Percentiles rank a stretch among this genome's conserved stretches.
Evolutionary conservation across 768 basidiomycete genomes (phyloP).

Genomic region (Mycena crocata): DNA sequence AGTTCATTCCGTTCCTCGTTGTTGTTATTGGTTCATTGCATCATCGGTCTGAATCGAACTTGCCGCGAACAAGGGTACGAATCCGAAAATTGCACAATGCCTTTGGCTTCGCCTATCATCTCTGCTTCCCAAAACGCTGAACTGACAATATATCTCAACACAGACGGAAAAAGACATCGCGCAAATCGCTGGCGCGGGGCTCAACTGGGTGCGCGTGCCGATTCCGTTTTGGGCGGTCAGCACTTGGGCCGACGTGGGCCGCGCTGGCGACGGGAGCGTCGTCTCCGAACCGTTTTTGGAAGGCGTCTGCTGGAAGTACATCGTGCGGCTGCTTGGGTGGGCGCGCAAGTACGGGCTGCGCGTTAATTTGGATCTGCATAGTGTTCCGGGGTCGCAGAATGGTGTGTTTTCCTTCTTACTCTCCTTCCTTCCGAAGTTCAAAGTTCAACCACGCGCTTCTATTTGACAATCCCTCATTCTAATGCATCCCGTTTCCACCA

Average conservation of each 20-base stretch:
- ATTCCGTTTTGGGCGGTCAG: neutral
- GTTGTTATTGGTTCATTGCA: no score
- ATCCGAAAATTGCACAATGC: no score
- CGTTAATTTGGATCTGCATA: conserved; percentile 73
- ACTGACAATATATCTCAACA: no score
- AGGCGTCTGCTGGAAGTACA: conserved; percentile 52
- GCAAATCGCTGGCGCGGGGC: conserved; percentile 76
- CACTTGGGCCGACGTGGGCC: conserved; percentile 15
- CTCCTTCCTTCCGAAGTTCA: neutral
- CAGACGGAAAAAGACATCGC: conserved; percentile 82
- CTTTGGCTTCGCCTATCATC: no score
- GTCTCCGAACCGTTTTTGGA: conserved; percentile 14
- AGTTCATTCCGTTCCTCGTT: neutral
- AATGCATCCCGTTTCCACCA: no score
- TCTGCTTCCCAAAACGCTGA: no score
- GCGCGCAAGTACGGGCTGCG: conserved; percentile 78
- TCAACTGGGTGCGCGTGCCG: conserved; percentile 68
- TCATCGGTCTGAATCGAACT: no score
- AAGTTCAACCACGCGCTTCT: no score
- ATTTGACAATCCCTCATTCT: no score
- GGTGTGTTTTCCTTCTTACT: conserved; percentile 39
- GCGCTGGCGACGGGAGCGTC: neutral
- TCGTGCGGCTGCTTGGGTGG: conserved; percentile 73
- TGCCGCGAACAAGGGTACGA: no score
- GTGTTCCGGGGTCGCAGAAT: conserved; percentile 71